Evolutionary conservation across 1,284 basidiomycete species (phyloP), one percentile per base, ranked within the genome.

Genomic region (Vanrija humicola): DNA sequence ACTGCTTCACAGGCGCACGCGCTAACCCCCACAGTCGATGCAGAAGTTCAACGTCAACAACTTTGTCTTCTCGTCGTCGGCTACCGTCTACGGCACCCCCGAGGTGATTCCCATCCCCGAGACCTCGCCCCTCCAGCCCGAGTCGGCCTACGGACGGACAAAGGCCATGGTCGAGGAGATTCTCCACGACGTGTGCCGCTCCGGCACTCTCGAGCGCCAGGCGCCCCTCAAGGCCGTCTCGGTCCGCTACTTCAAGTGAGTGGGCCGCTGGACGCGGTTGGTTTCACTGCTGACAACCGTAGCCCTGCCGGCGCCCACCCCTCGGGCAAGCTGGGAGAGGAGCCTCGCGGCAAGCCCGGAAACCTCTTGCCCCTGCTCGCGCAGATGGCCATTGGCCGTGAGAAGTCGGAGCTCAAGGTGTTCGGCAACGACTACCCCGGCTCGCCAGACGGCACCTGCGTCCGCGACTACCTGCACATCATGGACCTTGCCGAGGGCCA

Each of bases 21-120:
- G 15, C 19, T 28, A 18, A 26, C 18, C 28, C 21, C 29, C 18
- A 47, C 85, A 92, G 79, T 79, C 83, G 62, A 97, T 97, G 93
- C 81, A 82, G 54, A 87, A 89, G 60, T 21, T 48, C 48, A 29
- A 47, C 42, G 54, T 52, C 50, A 47, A 61, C 59, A 52, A 52
- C 48, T 81, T 98, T 61, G 94, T 99, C 60, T 99, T 98, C 80
- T 97, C 93, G 1, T 97, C 94, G 12, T 96, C 92, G 23, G 96
- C 96, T 2, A 98, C 96, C n/a, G 96, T 98, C 38, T 99, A 99
- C 74, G 96, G 96, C 58, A 93, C 86, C 3, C 96, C 96, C 8
- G 86, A 89, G 46, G 80, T 80, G 55, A 90, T 98, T 56, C 96
- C 96, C 46, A 98, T 98, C 64, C 91, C 93, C 19, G 96, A 99